These are phyloP conservation scores for Clarireedia monteithiana DNA, from an alignment of 2,329 filamentous ascomycete genomes.

Conservation along the genomic window DNA sequence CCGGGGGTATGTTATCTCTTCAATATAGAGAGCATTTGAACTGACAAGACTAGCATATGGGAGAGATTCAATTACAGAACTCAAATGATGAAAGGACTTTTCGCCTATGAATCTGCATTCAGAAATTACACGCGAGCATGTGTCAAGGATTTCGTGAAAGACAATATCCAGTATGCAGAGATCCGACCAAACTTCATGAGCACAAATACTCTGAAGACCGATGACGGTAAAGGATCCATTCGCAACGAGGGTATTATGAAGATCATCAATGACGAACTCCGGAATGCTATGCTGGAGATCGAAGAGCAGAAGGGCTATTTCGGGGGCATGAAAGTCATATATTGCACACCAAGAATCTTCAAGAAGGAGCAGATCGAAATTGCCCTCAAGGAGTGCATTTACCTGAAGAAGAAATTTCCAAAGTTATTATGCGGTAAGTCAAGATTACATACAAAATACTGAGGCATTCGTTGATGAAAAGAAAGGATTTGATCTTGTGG, in stretches of 20 bases:
- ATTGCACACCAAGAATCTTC: conserved; percentile 61
- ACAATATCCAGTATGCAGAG: conserved; percentile 65
- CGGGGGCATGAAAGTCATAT: conserved; percentile 62
- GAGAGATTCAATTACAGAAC: conserved; percentile 61
- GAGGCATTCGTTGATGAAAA: neutral
- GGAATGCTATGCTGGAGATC: conserved; percentile 37
- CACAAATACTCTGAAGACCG: conserved; percentile 50
- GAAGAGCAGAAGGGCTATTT: conserved; percentile 38
- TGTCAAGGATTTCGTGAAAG: conserved; percentile 53
- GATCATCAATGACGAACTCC: conserved; percentile 49
- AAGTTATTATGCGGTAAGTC: conserved; percentile 55
- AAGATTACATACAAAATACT: neutral
- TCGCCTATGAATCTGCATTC: conserved; percentile 59
- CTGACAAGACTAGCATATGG: conserved; percentile 37
- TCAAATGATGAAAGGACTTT: conserved; percentile 64
- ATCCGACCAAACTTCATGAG: conserved; percentile 62
- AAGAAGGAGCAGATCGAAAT: conserved; percentile 36
- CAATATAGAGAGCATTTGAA: neutral
- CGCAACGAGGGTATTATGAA: conserved; percentile 52
- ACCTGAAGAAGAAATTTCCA: conserved; percentile 49
- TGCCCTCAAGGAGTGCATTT: conserved; percentile 53
- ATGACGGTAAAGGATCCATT: conserved; percentile 46
- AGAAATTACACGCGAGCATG: conserved; percentile 50
- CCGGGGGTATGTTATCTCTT: conserved; percentile 40
- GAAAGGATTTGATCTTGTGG: conserved; percentile 61